Conservation (phyloP, 1,284 basidiomycete genomes). For the Leccinum insigne region DNA sequence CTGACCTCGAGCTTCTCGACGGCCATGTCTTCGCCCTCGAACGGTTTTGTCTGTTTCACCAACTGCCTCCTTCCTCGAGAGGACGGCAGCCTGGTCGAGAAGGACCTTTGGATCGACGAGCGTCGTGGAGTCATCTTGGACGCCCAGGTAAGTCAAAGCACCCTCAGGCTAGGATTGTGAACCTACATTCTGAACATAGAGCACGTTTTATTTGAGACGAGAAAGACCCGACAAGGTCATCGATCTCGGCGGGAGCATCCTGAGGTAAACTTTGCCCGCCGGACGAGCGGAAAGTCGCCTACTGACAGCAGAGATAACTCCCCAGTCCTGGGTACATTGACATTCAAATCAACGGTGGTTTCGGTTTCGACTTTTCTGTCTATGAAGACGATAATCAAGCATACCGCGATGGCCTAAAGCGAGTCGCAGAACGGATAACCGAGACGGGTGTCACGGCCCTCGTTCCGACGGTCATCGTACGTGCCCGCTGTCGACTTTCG, state of each 20-base stretch:
- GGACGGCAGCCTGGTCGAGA: constrained; percentile 68
- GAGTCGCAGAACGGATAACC: constrained; percentile 72
- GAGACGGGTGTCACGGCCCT: constrained; percentile 91
- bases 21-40: constrained; percentile 39
- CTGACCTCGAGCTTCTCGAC: constrained; percentile 9
- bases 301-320: constrained; percentile 12
- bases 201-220: constrained; percentile 62
- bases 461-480: constrained; percentile 78
- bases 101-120: constrained; percentile 80
- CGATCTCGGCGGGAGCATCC: constrained; percentile 70
- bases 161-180: background rate
- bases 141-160: constrained; percentile 52
- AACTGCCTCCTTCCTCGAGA: constrained; percentile 78
- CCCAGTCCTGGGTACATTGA: constrained; percentile 75
- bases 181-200: constrained; percentile 15
- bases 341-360: constrained; percentile 87
- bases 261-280: constrained; percentile 48
- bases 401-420: constrained; percentile 70
- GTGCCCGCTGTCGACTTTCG: constrained; percentile 27
- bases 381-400: constrained; percentile 67
- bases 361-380: constrained; percentile 88
- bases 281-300: background rate
- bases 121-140: constrained; percentile 67
- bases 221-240: constrained; percentile 64
- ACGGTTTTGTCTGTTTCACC: constrained; percentile 80